Base-by-base conservation (phyloP, 768 basidiomycete genomes). In the Panus rudis region DNA sequence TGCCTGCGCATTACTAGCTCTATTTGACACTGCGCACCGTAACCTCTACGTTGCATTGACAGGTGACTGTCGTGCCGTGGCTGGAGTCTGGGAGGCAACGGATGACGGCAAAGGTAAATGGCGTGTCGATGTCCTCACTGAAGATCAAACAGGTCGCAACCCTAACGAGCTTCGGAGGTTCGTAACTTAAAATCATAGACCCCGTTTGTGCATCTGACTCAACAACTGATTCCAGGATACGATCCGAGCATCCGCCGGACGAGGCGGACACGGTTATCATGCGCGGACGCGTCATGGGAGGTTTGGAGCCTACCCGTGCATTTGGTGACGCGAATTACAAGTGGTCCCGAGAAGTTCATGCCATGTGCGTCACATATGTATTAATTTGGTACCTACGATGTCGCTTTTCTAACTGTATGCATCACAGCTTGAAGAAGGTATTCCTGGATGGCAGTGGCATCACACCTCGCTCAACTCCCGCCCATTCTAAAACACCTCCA, bases 61-160 rank as follows among this genome's bases (percentile, higher is more conserved):
- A 4, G 96, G 96, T 0, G 96, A 99, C 59, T 87, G 89, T 57
- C 78, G 96, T 37, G 96, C 96, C 11, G 92, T 99, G 5, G 93
- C 94, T 17, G 96, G 96, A 16, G 76, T 90, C 27, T 93, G 88
- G 85, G 81, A 89, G 49, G 73, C 78, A 39, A 72, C 72, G 4
- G 63, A 60, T 3, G 75, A 81, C 49, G 81, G 79, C 3, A 67
- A 71, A 41, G 88, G 88, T 10, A 72, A 69, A 41, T 99, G 96
- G 96, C 76, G 81, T 35, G 85, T 92, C 23, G 91, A 96, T 59
- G 89, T 89, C n/a, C 71, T 99, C 48, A 90, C 78, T 22, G 92
- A 97, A 62, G 96, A 98, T 58, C 93, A 97, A 68, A 97, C 93
- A 6, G 96, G 92, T 28, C 78, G 90, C 51, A 97, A 92, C 58